Evolutionary conservation across 2,329 filamentous ascomycete species (phyloP).

Genomic region (Ophiostoma sp.): DNA sequence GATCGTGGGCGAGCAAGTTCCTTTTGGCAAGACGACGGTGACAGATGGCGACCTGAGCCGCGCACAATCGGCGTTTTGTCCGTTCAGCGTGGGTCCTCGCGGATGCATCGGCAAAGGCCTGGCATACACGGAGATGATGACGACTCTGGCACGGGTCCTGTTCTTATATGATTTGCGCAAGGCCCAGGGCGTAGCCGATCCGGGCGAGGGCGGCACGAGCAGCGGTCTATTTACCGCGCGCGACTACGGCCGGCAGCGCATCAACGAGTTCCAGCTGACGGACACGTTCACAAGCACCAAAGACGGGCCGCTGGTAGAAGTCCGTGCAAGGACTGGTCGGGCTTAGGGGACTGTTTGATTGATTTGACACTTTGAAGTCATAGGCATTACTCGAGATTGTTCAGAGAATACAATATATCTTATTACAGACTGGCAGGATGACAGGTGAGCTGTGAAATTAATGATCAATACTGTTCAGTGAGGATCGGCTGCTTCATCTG

Average conservation of each 20-base stretch:
- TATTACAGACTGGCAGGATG: too few relatives aligned
- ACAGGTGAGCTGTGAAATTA: too few relatives aligned
- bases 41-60: conserved; percentile 47
- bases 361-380: not conserved
- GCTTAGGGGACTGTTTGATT: not conserved
- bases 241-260: conserved; percentile 51
- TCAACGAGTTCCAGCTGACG: conserved; percentile 60
- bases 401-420: too few relatives aligned
- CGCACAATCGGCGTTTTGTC: conserved; percentile 66
- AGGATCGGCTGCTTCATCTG: too few relatives aligned
- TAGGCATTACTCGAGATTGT: not conserved
- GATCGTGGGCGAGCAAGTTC: conserved; percentile 44
- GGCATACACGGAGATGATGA: conserved; percentile 62
- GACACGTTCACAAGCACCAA: conserved; percentile 72
- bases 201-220: conserved; percentile 44
- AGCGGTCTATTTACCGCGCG: conserved; percentile 30
- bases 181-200: conserved; percentile 45
- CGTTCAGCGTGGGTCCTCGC: conserved; percentile 64
- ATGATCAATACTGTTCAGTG: too few relatives aligned
- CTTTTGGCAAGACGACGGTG: conserved; percentile 31
- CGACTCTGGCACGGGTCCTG: conserved; percentile 55
- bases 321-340: not conserved
- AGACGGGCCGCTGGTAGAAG: conserved; percentile 48
- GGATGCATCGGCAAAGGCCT: conserved; percentile 68
- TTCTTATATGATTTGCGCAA: conserved; percentile 50